These are phyloP conservation scores for Rhizoclosmatium sp. DNA, from an alignment of 192 early-diverging fungal genomes.

Conservation along the genomic window DNA sequence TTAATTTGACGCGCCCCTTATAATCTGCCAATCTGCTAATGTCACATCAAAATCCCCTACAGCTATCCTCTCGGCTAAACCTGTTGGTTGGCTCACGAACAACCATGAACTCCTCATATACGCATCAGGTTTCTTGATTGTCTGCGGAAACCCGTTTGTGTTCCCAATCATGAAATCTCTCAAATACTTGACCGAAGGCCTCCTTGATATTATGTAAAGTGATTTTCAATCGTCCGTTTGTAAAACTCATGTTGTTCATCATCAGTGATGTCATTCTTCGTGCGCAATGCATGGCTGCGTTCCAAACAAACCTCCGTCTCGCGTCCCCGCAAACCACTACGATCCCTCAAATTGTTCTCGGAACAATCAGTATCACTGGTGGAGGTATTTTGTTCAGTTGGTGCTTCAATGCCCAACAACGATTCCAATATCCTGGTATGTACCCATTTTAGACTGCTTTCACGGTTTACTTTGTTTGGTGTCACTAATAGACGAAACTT, in stretches of 20 bases:
- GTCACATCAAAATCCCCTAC: neutral
- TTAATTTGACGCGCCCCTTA: neutral
- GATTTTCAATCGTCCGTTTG: neutral
- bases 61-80: conserved; percentile 45
- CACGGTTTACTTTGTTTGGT: no score
- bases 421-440: conserved; percentile 33
- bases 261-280: conserved; percentile 43
- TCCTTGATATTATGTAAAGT: conserved; percentile 30
- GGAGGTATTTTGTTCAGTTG: conserved; percentile 46
- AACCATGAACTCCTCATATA: conserved; percentile 43
- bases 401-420: neutral
- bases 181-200: conserved; percentile 9
- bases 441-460: no score
- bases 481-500: no score
- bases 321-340: conserved; percentile 12
- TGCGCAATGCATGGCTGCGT: conserved; percentile 22
- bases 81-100: conserved; percentile 38
- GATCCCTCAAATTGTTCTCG: conserved; percentile 41
- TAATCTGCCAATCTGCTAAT: neutral
- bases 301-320: conserved; percentile 18
- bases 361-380: conserved; percentile 42
- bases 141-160: conserved; percentile 40
- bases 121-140: conserved; percentile 43
- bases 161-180: conserved; percentile 33
- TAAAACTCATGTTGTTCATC: neutral